A percentile compares a stretch with the other conserved stretches of the same genome.
Evolutionary conservation across 148 eudicot genomes (phyloP).

Genomic region (Nyssa sinensis): DNA sequence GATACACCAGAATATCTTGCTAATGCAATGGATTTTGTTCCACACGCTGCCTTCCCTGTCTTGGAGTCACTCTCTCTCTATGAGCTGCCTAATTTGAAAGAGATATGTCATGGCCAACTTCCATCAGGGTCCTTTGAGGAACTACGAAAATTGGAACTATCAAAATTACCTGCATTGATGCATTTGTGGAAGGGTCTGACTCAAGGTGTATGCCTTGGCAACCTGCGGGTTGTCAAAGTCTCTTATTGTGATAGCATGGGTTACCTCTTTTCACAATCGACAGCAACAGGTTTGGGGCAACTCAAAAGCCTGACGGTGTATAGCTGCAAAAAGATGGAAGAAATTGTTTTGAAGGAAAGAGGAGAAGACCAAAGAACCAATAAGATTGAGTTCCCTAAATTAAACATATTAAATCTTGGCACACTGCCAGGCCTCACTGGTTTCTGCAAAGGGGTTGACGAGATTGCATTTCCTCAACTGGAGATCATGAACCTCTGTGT

Average conservation of each 20-base stretch:
- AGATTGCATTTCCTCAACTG: no score
- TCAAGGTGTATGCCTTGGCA: background rate
- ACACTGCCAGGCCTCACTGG: background rate
- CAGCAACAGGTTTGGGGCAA: background rate
- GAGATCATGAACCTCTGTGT: no score
- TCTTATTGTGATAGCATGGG: background rate
- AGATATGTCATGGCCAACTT: no score
- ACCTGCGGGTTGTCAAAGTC: no score
- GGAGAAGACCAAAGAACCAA: background rate
- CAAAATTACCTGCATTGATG: no score
- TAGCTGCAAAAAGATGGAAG: background rate
- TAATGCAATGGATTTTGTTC: no score
- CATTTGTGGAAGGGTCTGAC: background rate
- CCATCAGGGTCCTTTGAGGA: no score
- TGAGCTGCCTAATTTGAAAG: no score
- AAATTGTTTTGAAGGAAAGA: background rate
- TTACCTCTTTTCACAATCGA: background rate
- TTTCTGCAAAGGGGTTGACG: background rate
- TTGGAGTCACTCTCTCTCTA: no score
- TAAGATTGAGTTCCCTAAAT: background rate
- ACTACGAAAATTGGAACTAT: no score
- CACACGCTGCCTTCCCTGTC: no score
- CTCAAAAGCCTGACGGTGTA: rapidly evolving
- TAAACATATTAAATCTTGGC: background rate
- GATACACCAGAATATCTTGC: background rate